These are phyloP conservation scores for Raphanus hybrid DNA, from an alignment of 441 rosid species.

Conservation along the genomic window DNA sequence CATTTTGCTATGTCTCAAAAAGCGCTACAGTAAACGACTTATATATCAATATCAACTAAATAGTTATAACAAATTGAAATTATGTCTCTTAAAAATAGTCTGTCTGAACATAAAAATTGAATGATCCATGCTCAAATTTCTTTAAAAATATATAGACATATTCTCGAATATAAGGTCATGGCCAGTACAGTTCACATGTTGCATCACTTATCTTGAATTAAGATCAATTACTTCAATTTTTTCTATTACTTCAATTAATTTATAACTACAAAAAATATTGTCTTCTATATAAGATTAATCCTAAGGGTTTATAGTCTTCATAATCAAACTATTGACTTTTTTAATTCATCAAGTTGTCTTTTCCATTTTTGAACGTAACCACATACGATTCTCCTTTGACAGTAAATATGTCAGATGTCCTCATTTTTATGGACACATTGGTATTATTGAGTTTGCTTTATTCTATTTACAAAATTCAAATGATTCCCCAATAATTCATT, in stretches of 20 bases:
- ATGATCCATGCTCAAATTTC: not conserved
- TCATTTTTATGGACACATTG: constrained; percentile 35
- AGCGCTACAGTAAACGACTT: constrained; percentile 12
- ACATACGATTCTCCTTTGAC: constrained; percentile 39
- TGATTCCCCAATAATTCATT: constrained; percentile 47
- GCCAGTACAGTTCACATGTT: not conserved
- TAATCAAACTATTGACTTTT: not conserved
- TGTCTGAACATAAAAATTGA: not conserved
- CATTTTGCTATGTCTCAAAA: constrained; percentile 7
- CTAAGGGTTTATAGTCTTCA: not conserved
- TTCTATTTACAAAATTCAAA: constrained; percentile 41
- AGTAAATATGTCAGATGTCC: constrained; percentile 35
- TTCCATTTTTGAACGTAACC: constrained; percentile 30
- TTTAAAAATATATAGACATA: not conserved
- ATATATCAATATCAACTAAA: not conserved
- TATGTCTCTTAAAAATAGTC: not conserved
- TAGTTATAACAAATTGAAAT: not conserved
- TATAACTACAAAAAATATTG: not conserved
- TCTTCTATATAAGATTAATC: not conserved
- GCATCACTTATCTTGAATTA: not conserved
- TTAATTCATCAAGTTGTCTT: constrained; percentile 21
- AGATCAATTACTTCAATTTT: not conserved
- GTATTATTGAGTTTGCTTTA: constrained; percentile 41
- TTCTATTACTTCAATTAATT: not conserved
- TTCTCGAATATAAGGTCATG: not conserved